phyloP scores from a whole-genome alignment of 495 filamentous ascomycete species.

The Pyronema domesticum region DNA sequence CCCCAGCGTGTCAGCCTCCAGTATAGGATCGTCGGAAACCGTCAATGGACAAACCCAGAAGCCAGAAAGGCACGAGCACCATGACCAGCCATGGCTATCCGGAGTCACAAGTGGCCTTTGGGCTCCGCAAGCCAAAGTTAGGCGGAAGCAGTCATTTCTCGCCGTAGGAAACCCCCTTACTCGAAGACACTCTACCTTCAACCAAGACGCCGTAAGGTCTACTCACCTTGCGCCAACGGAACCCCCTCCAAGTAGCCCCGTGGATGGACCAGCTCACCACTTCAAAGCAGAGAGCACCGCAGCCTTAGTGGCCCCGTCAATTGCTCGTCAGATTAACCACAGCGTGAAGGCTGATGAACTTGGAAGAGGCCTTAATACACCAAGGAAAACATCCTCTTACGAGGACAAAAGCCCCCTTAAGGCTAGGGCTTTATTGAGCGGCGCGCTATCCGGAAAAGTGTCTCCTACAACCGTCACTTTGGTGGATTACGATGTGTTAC shows the following conservation, averaged over 20 bases:
- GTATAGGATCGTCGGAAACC: conserved; percentile 17
- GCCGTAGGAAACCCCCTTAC: background rate
- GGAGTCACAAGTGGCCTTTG: background rate
- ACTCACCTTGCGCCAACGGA: conserved; percentile 1
- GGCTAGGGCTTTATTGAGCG: conserved; percentile 14
- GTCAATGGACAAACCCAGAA: conserved; percentile 6
- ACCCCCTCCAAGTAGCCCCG: background rate
- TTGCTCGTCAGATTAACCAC: background rate
- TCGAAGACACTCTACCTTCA: background rate
- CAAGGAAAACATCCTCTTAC: background rate
- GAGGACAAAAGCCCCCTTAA: conserved; percentile 16
- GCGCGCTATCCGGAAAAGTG: background rate
- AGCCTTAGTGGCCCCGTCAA: background rate
- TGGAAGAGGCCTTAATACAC: background rate
- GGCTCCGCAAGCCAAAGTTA: background rate
- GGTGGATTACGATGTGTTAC: background rate
- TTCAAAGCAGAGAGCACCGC: conserved; percentile 4
- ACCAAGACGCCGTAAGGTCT: background rate
- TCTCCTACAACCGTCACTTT: background rate
- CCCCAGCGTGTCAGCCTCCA: conserved; percentile 12
- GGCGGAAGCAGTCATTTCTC: conserved; percentile 4
- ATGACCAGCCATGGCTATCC: background rate
- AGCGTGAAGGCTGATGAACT: background rate
- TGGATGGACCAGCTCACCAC: background rate
- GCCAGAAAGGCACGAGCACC: background rate